Conservation (phyloP, 805 yeast genomes). For the Starmerella potacharoeniae region DNA sequence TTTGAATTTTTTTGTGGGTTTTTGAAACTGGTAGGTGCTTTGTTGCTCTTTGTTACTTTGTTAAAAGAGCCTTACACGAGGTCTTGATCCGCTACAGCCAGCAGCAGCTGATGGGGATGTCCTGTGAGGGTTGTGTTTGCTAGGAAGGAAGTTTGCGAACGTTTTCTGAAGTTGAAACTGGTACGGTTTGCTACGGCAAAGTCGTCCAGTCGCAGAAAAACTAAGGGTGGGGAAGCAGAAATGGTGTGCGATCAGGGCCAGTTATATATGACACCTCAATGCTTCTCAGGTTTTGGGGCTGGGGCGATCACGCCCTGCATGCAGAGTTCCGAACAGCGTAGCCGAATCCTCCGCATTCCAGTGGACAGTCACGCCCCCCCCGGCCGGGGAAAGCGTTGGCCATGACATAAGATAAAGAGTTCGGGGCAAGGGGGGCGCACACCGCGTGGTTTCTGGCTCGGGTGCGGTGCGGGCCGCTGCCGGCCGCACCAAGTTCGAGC, state of each 20-base stretch:
- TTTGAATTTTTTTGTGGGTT: slow-evolving; percentile 2
- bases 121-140: slow-evolving; percentile 36
- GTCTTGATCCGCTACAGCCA: slow-evolving; percentile 30
- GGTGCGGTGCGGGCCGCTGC: no score
- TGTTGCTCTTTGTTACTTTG: background rate
- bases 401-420: background rate
- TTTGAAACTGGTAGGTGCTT: background rate
- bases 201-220: slow-evolving; percentile 1
- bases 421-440: background rate
- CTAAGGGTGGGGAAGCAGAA: background rate
- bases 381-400: background rate
- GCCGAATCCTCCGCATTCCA: background rate
- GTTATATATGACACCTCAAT: background rate
- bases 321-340: background rate
- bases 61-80: slow-evolving; percentile 1
- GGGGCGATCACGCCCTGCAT: background rate
- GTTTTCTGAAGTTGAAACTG: slow-evolving; percentile 23
- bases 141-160: slow-evolving; percentile 34
- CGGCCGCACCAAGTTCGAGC: no score
- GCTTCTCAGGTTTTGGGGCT: background rate
- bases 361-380: background rate
- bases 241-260: background rate
- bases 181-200: slow-evolving; percentile 7
- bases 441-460: background rate
- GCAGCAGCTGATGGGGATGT: slow-evolving; percentile 32